Base-by-base conservation (phyloP, 2,329 filamentous ascomycete genomes). In the Bipolaris victoriae region DNA sequence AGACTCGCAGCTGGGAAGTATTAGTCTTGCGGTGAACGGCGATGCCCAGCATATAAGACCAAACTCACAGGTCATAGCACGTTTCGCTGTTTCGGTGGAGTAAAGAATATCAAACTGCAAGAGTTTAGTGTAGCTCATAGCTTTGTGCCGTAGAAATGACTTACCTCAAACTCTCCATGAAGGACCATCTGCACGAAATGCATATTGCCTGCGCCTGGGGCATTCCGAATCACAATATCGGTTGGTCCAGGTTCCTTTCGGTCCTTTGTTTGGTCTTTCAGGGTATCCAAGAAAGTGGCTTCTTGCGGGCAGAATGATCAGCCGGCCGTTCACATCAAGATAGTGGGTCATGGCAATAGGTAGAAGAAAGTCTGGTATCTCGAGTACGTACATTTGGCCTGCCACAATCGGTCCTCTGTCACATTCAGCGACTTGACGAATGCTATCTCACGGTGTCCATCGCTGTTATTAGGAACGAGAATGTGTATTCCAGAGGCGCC, bases 151-250 rank as follows among this genome's bases (percentile, higher is more conserved):
- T 33, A 41, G 11, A 7, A 29, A 31, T 31, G 3, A 55, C 72
- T 60, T 68, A 83, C 81, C 77, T 88, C 91, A 69, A 97, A 98
- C 5, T 86, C 76, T 2, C 93, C 94, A 66, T 93, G 85, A 66
- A 96, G 97, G 2, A 92, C 86, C 77, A 96, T 96, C 76, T 98
- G 91, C 33, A 98, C 83, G 44, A 96, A 81, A 61, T 98, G 93
- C 22, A 90, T 79, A 70, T 97, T 98, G 18, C 92, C 94, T 16
- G 77, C 68, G 3, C 84, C 86, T 7, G 90, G 87, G 20, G 79
- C 78, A 72, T 95, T 90, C 88, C 56, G 55, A 11, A 72, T 48
- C 2, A 68, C 91, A 90, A 61, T 49, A 26, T 67, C 63, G 40
- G 58, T 57, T 18, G 64, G 55, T 9, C 57, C 55, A 26, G 50